phyloP scores from a whole-genome alignment of 2,329 filamentous ascomycete genomes.

The Lachnellula occidentalis region DNA sequence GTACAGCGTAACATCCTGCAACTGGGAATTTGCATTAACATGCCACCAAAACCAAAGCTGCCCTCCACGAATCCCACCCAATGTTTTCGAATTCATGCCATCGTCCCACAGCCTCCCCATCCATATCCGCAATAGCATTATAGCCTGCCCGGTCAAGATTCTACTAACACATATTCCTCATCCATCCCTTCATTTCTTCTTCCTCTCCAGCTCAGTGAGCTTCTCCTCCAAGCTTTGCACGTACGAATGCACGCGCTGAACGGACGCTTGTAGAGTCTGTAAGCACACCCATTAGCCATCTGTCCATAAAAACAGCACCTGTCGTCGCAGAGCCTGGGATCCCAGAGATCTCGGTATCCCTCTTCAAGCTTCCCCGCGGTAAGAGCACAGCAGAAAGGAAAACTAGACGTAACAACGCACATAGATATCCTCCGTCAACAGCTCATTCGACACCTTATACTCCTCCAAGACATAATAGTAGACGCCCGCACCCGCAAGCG shows the following conservation, averaged over 20 bases:
- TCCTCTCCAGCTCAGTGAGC: constrained; percentile 63
- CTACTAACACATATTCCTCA: background rate
- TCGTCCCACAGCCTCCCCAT: constrained; percentile 1
- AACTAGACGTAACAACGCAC: constrained; percentile 53
- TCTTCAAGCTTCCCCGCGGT: constrained; percentile 5
- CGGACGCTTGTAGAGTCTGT: constrained; percentile 80
- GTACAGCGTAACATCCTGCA: constrained; percentile 11
- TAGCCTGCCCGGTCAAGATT: constrained; percentile 1
- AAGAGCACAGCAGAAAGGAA: background rate
- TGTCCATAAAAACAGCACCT: background rate
- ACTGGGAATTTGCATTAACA: constrained; percentile 5
- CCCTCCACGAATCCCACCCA: background rate
- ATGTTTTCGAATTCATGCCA: background rate
- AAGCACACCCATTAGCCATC: constrained; percentile 11
- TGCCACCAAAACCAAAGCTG: background rate
- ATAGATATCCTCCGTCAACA: constrained; percentile 92
- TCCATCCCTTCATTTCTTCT: constrained; percentile 46
- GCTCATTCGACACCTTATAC: constrained; percentile 88
- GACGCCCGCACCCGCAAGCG: constrained; percentile 70
- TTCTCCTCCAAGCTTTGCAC: constrained; percentile 77
- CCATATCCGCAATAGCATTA: background rate
- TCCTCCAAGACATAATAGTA: constrained; percentile 93
- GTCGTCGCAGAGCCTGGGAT: background rate
- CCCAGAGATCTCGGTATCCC: background rate
- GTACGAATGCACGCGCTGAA: constrained; percentile 80